phyloP scores from a whole-genome alignment of 139 green algal genomes.

The Chlorokybus atmophyticus region DNA sequence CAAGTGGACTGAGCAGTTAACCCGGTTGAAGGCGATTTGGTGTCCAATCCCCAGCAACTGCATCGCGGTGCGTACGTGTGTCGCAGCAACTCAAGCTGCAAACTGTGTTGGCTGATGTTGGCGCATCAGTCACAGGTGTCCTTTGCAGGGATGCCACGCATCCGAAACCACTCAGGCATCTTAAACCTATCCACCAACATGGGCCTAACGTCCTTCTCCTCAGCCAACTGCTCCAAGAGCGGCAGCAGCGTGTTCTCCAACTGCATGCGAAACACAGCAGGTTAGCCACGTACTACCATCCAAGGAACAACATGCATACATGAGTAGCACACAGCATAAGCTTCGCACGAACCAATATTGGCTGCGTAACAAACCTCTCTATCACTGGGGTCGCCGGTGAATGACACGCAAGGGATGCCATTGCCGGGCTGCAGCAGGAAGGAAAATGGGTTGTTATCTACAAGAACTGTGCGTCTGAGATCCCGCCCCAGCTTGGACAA shows the following conservation, averaged over 20 bases:
- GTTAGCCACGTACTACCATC: background rate
- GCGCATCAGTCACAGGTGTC: no score
- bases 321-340: no score
- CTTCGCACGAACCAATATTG: no score
- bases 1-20: no score
- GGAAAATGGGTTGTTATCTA: constrained; percentile 50
- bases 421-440: constrained; percentile 53
- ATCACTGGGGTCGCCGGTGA: constrained; percentile 27
- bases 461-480: constrained; percentile 43
- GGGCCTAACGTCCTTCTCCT: constrained; percentile 38
- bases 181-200: constrained; percentile 24
- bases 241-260: constrained; percentile 41
- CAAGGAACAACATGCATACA: background rate
- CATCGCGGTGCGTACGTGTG: no score
- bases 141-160: constrained; percentile 3
- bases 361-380: no score
- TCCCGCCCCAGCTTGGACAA: constrained; percentile 35
- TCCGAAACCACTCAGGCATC: constrained; percentile 34
- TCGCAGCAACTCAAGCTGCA: no score
- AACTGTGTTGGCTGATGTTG: no score
- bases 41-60: no score
- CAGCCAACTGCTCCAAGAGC: constrained; percentile 38
- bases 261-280: constrained; percentile 9
- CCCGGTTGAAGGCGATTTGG: no score
- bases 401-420: constrained; percentile 41